Base-by-base conservation (phyloP, 2,329 filamentous ascomycete species). In the Colletotrichum neosansevieriae region DNA sequence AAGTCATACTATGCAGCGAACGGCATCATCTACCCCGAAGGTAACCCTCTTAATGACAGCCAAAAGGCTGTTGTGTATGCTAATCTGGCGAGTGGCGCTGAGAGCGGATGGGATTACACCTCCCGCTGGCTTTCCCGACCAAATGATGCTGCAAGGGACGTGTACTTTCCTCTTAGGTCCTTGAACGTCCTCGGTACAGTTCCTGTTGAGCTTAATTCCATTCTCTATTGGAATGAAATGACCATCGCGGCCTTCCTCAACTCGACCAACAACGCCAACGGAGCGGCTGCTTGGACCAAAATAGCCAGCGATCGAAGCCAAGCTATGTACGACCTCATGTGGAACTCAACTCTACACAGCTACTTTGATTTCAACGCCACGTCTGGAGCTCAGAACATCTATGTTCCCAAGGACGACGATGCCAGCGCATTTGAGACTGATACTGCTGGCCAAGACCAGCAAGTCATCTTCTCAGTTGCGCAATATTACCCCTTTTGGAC, bases 281-380 rank as follows among this genome's bases (percentile, higher is more conserved):
- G 79, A 1, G 85, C 86, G 2, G 75, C 78, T 7, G 71, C 78
- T 10, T 92, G 87, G 84, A 77, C 79, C 6, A 73, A 80, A 4
- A 76, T 81, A 5, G 89, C 89, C 12, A 73, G 76, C 3, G 77
- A 81, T 34, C 85, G 90, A 69, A 88, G 86, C 75, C 82, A 85
- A 49, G 89, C 88, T 70, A 91, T 92, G 85, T 85, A 86, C 54
- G 80, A 83, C 0, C 76, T 91, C 51, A 82, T 92, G 77, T 92
- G 89, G 89, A 91, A 91, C 76, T 78, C 84, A 34, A 88, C 86
- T 6, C 82, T 88, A 69, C 86, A 80, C 76, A 85, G 84, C 76
- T 92, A 91, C 80, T 92, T 91, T 73, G 90, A 92, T 81, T 91
- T 87, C 80, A 92, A 92, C 78, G 70, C 89, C 34, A 91, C 88